Evolutionary conservation across 1,284 basidiomycete species (phyloP).

Genomic region (Boletellus deceptivus): DNA sequence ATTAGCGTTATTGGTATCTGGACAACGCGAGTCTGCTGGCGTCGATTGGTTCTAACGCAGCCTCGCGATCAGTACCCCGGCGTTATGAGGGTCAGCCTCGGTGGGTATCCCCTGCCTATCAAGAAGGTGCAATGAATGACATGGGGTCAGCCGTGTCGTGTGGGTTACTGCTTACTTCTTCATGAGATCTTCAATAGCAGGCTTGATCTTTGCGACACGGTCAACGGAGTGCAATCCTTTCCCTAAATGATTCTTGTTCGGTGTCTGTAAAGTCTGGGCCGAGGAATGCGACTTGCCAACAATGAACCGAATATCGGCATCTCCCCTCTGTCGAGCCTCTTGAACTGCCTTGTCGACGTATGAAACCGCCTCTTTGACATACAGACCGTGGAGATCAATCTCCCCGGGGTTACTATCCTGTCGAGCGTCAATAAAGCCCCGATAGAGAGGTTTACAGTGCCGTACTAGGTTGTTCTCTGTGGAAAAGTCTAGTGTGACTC

Average conservation of each 20-base stretch:
- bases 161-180: slow-evolving; percentile 51
- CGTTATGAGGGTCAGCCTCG: slow-evolving; percentile 77
- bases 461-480: slow-evolving; percentile 80
- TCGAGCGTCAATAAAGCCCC: background rate
- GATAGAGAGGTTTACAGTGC: background rate
- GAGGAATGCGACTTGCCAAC: slow-evolving; percentile 60
- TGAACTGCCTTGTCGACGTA: slow-evolving; percentile 69
- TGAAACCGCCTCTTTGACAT: slow-evolving; percentile 88
- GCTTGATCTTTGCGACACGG: slow-evolving; percentile 86
- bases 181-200: slow-evolving; percentile 89
- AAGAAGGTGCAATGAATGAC: background rate
- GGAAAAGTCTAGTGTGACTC: background rate
- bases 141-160: background rate
- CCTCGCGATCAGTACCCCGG: slow-evolving; percentile 84
- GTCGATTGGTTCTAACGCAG: slow-evolving; percentile 39
- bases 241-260: slow-evolving; percentile 35
- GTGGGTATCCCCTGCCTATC: slow-evolving; percentile 25
- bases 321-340: slow-evolving; percentile 64
- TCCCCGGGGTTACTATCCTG: slow-evolving; percentile 72
- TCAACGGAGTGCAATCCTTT: slow-evolving; percentile 86
- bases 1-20: slow-evolving; percentile 2
- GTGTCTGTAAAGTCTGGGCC: background rate
- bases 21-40: background rate
- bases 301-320: slow-evolving; percentile 77
- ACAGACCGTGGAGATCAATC: slow-evolving; percentile 89